A percentile compares a stretch with the other conserved stretches of the same genome.
Evolutionary conservation across 2,329 filamentous ascomycete genomes (phyloP).

Genomic region (Thielaviopsis ethacetica): DNA sequence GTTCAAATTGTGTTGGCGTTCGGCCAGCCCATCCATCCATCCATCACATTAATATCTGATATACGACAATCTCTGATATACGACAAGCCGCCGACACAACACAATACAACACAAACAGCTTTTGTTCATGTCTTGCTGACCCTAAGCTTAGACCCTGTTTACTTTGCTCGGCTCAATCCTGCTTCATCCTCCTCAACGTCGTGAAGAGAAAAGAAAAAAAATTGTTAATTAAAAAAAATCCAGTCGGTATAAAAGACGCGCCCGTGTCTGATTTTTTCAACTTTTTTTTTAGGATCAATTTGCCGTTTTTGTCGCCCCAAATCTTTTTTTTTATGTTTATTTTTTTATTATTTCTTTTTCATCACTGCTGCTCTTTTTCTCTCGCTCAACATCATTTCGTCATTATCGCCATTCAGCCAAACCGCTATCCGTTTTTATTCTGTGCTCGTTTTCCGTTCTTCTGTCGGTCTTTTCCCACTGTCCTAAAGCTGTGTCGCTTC

Average conservation of each 20-base stretch:
- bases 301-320: background rate
- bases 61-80: no score
- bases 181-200: background rate
- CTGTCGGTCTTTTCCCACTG: background rate
- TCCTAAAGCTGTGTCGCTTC: background rate
- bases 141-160: slow-evolving; percentile 5
- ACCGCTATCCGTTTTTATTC: no score
- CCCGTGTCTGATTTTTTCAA: background rate
- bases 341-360: background rate
- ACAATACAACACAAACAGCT: background rate
- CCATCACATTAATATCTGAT: no score
- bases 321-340: background rate
- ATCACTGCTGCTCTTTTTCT: no score
- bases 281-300: background rate
- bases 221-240: background rate
- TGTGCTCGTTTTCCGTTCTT: background rate
- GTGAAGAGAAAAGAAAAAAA: background rate
- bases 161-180: background rate
- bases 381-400: no score
- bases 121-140: background rate
- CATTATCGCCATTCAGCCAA: no score
- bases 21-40: no score
- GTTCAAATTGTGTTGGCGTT: background rate
- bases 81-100: background rate
- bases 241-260: background rate